Percentiles rank a stretch among this genome's conserved stretches.
These are phyloP conservation scores for Aaosphaeria arxii DNA, from an alignment of 2,329 filamentous ascomycete genomes.

Conservation along the genomic window DNA sequence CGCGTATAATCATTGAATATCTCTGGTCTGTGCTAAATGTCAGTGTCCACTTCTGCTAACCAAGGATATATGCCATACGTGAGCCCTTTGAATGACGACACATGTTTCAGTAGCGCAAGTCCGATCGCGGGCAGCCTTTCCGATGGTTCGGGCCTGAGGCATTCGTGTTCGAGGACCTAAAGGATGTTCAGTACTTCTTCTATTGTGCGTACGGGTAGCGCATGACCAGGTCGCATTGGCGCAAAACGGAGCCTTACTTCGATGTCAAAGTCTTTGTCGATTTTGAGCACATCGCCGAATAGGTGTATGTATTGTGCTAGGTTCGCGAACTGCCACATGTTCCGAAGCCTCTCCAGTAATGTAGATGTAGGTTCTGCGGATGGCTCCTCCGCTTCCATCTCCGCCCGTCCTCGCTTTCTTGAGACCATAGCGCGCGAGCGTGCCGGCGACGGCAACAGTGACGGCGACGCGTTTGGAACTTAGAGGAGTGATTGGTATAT, in stretches of 20 bases:
- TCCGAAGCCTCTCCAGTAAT: slow-evolving; percentile 67
- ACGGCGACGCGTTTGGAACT: slow-evolving; percentile 29
- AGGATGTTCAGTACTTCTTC: slow-evolving; percentile 23
- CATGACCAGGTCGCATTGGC: slow-evolving; percentile 12
- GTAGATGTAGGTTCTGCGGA: slow-evolving; percentile 39
- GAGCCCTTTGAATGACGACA: slow-evolving; percentile 88
- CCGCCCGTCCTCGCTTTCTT: slow-evolving; percentile 45
- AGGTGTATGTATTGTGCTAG: slow-evolving; percentile 90
- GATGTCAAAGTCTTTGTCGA: slow-evolving; percentile 83
- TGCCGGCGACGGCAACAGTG: slow-evolving; percentile 8
- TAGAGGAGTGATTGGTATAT: too few species aligned
- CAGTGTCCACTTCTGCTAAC: slow-evolving; percentile 4
- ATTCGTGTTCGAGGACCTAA: slow-evolving; percentile 86
- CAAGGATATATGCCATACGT: slow-evolving; percentile 56
- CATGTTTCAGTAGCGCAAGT: slow-evolving; percentile 82
- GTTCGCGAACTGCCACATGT: slow-evolving; percentile 94
- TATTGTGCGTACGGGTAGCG: slow-evolving; percentile 6
- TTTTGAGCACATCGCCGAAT: slow-evolving; percentile 86
- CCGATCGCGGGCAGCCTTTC: slow-evolving; percentile 76
- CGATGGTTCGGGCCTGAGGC: slow-evolving; percentile 71
- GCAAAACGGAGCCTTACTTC: slow-evolving; percentile 60
- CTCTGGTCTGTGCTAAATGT: slow-evolving; percentile 59
- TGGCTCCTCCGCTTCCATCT: slow-evolving; percentile 52
- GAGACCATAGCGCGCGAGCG: slow-evolving; percentile 31
- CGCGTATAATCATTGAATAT: slow-evolving; percentile 92